These are phyloP conservation scores for Pinguiococcus pyrenoidosus DNA, from an alignment of 108 stramenopile species.

Conservation along the genomic window DNA sequence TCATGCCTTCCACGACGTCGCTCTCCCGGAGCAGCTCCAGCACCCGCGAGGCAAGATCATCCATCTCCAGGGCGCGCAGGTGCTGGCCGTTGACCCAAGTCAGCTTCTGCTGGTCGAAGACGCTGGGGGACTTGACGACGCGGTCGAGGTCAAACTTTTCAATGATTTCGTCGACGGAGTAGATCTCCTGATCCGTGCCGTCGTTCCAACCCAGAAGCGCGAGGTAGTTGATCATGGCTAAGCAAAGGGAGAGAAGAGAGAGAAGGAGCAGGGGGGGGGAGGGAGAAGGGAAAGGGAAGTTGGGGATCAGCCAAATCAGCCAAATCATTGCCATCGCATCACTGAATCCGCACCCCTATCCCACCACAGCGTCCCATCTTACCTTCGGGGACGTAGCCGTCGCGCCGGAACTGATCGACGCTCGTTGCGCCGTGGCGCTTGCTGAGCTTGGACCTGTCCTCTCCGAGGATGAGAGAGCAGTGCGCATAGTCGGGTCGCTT, in stretches of 20 bases:
- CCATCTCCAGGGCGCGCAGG: constrained; percentile 16
- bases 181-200: constrained; percentile 92
- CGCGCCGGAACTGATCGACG: constrained; percentile 78
- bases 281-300: too few relatives aligned
- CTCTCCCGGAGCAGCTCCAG: background rate
- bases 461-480: constrained; percentile 88
- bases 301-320: too few relatives aligned
- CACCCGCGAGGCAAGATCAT: constrained; percentile 13
- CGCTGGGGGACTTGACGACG: constrained; percentile 78
- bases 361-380: too few relatives aligned
- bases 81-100: constrained; percentile 81
- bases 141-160: constrained; percentile 76
- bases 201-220: constrained; percentile 92
- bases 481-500: constrained; percentile 66
- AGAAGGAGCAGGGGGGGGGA: too few relatives aligned
- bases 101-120: constrained; percentile 91
- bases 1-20: too few relatives aligned
- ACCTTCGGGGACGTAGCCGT: constrained; percentile 81
- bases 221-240: constrained; percentile 73
- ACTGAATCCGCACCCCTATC: background rate
- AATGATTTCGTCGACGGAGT: constrained; percentile 78
- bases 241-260: too few relatives aligned
- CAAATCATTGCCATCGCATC: too few relatives aligned
- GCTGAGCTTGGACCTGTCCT: constrained; percentile 84
- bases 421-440: constrained; percentile 94